Base-by-base conservation (phyloP, 2,329 filamentous ascomycete species). In the Davidsoniella virescens region DNA sequence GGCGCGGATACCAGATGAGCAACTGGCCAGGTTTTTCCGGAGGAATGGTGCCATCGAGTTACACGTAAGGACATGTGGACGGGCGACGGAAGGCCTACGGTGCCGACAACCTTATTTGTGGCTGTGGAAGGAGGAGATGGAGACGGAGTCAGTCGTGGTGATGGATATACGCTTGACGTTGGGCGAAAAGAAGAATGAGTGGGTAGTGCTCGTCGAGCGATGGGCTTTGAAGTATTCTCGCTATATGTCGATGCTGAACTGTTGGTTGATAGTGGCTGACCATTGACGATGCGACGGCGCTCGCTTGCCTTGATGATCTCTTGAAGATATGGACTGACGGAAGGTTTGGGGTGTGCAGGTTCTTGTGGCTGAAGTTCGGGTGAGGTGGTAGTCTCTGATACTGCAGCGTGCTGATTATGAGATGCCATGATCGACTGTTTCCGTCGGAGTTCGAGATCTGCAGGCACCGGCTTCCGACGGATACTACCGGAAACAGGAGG, bases 331-430 rank as follows among this genome's bases (percentile, higher is more conserved):
- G 77, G 80, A 57, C 63, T 81, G 45, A 80, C 80, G 61, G 73
- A 74, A 36, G 78, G 80, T 56, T 67, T 82, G 60, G 64, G 78
- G 58, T 76, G 75, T 55, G 65, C 79, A 55, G 74, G 78, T 56
- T 61, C 62, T 43, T n/a, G 23, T 5, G 46, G 46, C 6, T 33
- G 40, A 26, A 29, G 16, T 2, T 33, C 3, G 17, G 46, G 46
- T 8, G 29, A 33, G 29, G 12, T 33, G 29, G 29, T 33, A 12
- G 29, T 8, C 12, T 3, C 29, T 6, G 29, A 12, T 9, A 8
- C 10, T 33, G 29, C 3, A 9, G 12, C 12, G 12, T 33, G 29
- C n/a, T 39, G 40, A 4, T 40, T 47, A 26, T 49, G 47, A 7
- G 51, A 20, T 1, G 51, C 45, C 4, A 52, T 29, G 5, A 48